phyloP scores from a whole-genome alignment of 345 rosid genomes.

The Clarkia xantiana region DNA sequence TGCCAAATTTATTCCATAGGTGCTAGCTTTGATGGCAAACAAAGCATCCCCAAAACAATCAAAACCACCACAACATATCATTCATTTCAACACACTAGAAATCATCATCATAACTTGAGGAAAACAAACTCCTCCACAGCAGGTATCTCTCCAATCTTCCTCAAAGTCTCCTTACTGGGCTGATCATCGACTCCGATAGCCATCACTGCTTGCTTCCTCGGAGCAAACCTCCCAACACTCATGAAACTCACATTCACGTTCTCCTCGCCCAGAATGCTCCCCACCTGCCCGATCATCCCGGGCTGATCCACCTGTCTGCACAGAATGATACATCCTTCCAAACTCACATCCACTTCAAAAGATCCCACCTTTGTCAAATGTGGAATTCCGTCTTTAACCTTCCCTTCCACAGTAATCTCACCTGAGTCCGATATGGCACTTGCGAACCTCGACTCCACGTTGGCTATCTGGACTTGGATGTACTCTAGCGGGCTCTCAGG shows the following conservation, averaged over 20 bases:
- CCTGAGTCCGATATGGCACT: conserved; percentile 65
- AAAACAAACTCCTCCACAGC: conserved; percentile 66
- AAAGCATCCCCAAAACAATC: too few species aligned
- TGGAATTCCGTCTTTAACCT: conserved; percentile 63
- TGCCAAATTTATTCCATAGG: too few species aligned
- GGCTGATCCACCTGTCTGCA: conserved; percentile 87
- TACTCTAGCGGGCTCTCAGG: conserved; percentile 59
- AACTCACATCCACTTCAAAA: conserved; percentile 64
- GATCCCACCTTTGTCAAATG: conserved; percentile 71
- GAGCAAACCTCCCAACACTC: conserved; percentile 84
- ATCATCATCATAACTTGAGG: conserved; percentile 41
- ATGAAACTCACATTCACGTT: conserved; percentile 74
- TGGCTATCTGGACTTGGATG: conserved; percentile 60
- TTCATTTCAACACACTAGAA: too few species aligned
- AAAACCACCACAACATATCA: too few species aligned
- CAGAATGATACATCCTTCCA: conserved; percentile 65
- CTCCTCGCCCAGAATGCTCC: conserved; percentile 58
- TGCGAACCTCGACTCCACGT: conserved; percentile 64
- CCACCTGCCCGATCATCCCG: conserved; percentile 66
- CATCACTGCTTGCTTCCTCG: conserved; percentile 70
- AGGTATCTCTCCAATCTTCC: conserved; percentile 51
- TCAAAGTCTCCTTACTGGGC: conserved; percentile 38
- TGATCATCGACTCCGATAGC: conserved; percentile 73
- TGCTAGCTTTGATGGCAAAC: too few species aligned
- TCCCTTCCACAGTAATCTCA: conserved; percentile 60